Percentiles rank a stretch among this genome's conserved stretches.
phyloP scores from a whole-genome alignment of 208 protist genomes.

The Trypanosoma avium region DNA sequence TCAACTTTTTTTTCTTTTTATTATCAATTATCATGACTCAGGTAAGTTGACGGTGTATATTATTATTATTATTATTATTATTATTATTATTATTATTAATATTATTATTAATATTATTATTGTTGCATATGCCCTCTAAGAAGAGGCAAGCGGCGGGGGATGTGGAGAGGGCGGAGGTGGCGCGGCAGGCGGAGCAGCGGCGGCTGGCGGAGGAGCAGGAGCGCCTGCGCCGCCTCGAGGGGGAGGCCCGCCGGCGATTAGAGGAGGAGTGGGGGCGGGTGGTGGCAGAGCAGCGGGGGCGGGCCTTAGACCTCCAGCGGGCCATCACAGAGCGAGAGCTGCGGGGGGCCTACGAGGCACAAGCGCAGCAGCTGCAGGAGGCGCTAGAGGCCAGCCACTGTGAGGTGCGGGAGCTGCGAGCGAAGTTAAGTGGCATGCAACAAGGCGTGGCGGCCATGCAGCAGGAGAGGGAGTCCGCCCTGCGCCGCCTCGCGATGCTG shows the following conservation, averaged over 20 bases:
- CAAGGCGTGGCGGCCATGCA: slow-evolving; percentile 47
- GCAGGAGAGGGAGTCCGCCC: slow-evolving; percentile 63
- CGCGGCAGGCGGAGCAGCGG: slow-evolving; percentile 45
- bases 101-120: neutral
- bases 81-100: slow-evolving; percentile 1
- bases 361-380: slow-evolving; percentile 50
- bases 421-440: slow-evolving; percentile 46
- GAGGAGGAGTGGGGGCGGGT: slow-evolving; percentile 66
- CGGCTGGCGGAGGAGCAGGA: slow-evolving; percentile 48
- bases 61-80: no score
- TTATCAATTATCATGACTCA: no score
- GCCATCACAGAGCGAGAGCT: slow-evolving; percentile 48
- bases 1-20: neutral
- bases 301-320: slow-evolving; percentile 48
- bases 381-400: slow-evolving; percentile 38
- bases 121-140: slow-evolving; percentile 41
- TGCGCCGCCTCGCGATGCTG: slow-evolving; percentile 58
- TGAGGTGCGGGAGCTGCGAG: slow-evolving; percentile 46
- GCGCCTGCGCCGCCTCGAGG: slow-evolving; percentile 53
- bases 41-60: no score
- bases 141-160: slow-evolving; percentile 29
- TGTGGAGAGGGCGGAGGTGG: slow-evolving; percentile 39
- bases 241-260: slow-evolving; percentile 44
- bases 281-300: slow-evolving; percentile 43
- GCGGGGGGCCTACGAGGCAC: slow-evolving; percentile 39